These are phyloP conservation scores for Coprinopsis sp. DNA, from an alignment of 768 basidiomycete species.

Conservation along the genomic window DNA sequence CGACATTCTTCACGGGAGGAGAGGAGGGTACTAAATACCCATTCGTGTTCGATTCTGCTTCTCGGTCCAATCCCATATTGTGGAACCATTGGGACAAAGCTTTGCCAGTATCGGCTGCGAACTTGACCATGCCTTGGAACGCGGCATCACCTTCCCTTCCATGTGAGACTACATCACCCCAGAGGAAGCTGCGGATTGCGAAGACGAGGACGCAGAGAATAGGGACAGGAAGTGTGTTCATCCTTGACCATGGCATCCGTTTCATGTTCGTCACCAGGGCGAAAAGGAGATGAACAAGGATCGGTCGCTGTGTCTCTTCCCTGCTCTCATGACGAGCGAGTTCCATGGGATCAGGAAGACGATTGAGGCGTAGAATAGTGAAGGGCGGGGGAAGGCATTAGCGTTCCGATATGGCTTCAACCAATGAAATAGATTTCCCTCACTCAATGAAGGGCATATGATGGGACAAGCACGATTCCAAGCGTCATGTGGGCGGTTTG, in stretches of 20 bases:
- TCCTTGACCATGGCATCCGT: background rate
- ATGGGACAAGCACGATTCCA: too few relatives aligned
- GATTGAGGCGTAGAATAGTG: background rate
- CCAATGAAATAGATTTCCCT: too few relatives aligned
- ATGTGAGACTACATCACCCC: constrained; percentile 1
- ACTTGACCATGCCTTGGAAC: background rate
- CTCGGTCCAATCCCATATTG: background rate
- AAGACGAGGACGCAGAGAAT: background rate
- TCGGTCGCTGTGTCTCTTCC: constrained; percentile 53
- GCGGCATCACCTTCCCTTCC: background rate
- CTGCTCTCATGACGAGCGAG: constrained; percentile 5
- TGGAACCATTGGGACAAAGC: background rate
- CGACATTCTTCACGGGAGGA: constrained; percentile 2
- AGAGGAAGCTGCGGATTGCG: background rate
- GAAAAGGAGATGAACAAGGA: constrained; percentile 49
- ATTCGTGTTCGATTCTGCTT: background rate
- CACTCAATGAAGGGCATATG: too few relatives aligned
- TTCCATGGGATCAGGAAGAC: constrained; percentile 5
- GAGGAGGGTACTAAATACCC: background rate
- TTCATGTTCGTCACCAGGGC: background rate
- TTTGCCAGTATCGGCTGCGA: background rate
- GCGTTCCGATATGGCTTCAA: too few relatives aligned
- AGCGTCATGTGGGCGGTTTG: too few relatives aligned
- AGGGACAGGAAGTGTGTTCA: background rate
- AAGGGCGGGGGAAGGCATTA: too few relatives aligned